These are phyloP conservation scores for Micractinium conductrix DNA, from an alignment of 139 green algal species.

Conservation along the genomic window DNA sequence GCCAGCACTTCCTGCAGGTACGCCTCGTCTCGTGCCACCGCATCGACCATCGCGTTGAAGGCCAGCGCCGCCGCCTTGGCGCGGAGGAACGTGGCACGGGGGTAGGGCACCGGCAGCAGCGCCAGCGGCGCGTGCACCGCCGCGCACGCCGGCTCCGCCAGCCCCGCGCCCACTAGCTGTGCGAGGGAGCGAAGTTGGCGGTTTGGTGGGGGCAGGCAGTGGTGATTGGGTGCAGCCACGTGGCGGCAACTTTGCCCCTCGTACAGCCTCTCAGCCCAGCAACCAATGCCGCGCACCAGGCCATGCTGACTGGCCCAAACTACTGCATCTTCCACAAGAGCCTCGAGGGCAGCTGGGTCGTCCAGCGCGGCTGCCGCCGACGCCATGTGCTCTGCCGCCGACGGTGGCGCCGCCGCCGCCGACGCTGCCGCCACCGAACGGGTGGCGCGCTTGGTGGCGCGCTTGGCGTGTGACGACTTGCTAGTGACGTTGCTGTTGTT, in stretches of 20 bases:
- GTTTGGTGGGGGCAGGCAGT: not conserved
- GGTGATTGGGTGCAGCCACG: not conserved
- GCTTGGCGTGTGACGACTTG: too few species aligned
- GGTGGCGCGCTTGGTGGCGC: too few species aligned
- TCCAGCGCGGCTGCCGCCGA: not conserved
- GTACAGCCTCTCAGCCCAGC: not conserved
- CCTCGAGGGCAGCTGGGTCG: slow-evolving; percentile 29
- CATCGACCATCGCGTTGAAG: slow-evolving; percentile 90
- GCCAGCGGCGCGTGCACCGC: slow-evolving; percentile 88
- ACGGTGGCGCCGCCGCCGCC: not conserved
- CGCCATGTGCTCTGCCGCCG: slow-evolving; percentile 7
- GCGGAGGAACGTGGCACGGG: slow-evolving; percentile 54
- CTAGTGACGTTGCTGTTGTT: too few species aligned
- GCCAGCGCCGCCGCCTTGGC: slow-evolving; percentile 60
- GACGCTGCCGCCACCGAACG: not conserved
- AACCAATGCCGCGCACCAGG: slow-evolving; percentile 62
- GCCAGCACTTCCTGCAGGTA: slow-evolving; percentile 81
- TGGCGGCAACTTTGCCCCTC: too few species aligned
- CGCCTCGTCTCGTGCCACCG: slow-evolving; percentile 72
- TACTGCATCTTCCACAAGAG: slow-evolving; percentile 75
- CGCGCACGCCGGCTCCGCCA: slow-evolving; percentile 30
- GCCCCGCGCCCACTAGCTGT: slow-evolving; percentile 50
- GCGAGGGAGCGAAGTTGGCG: not conserved
- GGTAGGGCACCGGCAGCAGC: slow-evolving; percentile 87
- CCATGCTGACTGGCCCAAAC: slow-evolving; percentile 86